These are phyloP conservation scores for Phytophthora chlamydospora DNA, from an alignment of 352 stramenopile genomes.

Conservation along the genomic window DNA sequence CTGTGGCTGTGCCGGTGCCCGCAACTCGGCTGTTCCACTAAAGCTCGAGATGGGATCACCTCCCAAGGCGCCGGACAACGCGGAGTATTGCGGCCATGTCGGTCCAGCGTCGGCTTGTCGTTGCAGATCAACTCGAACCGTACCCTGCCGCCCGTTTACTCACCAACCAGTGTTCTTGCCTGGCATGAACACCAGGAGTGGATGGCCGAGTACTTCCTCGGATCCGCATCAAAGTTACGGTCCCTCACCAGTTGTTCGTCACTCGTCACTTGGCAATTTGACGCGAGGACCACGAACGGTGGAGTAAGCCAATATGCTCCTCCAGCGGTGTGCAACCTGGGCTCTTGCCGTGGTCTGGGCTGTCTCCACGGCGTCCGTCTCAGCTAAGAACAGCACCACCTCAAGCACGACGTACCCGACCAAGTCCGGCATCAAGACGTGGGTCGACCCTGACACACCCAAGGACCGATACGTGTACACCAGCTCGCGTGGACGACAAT, in stretches of 20 bases:
- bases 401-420: conserved; percentile 25
- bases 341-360: conserved; percentile 5
- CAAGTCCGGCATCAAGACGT: conserved; percentile 42
- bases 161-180: too few species aligned
- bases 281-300: neutral
- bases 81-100: conserved; percentile 24
- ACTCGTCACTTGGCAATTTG: conserved; percentile 12
- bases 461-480: conserved; percentile 55
- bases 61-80: conserved; percentile 6
- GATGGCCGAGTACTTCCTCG: neutral
- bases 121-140: conserved; percentile 10
- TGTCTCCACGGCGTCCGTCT: neutral
- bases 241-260: conserved; percentile 15
- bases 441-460: conserved; percentile 49
- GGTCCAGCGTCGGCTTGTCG: conserved; percentile 6
- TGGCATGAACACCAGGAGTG: neutral
- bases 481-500: conserved; percentile 47
- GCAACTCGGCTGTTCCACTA: conserved; percentile 14
- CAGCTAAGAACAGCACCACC: conserved; percentile 25
- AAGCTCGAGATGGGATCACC: neutral
- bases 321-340: conserved; percentile 1
- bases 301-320: conserved; percentile 1
- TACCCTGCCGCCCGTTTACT: too few species aligned
- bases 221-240: neutral
- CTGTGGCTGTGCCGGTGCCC: neutral